Base-by-base conservation (phyloP, 1,284 basidiomycete genomes). In the Ustilago loliicola region DNA sequence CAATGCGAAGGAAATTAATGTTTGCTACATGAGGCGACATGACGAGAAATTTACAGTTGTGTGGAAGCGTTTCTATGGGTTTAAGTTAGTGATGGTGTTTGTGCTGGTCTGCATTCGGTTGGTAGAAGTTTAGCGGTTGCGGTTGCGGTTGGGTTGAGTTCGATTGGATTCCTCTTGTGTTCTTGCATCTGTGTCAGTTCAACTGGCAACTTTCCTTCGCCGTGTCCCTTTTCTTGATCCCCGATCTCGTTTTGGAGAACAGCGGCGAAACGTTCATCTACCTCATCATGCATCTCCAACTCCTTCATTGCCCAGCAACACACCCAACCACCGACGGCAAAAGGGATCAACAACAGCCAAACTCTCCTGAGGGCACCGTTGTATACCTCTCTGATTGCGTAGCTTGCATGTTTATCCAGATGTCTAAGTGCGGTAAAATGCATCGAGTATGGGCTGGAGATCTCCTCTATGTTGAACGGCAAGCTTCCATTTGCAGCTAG, bases 231-330 rank as follows among this genome's bases (percentile, higher is more conserved):
- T 34, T 68, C 65, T 5, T 57, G 21, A 11, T 19, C 19, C 3
- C 42, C 36, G 8, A 21, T 42, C 23, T 29, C 9, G 1, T 56
- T 45, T 3, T 57, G 30, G 10, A 61, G 60, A 38, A 52, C 66
- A 23, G 62, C 65, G 1, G 68, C 69, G 27, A 66, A 76, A 11
- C 64, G 25, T 29, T 76, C 61, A 27, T 76, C 73, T 10, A 68
- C 59, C 34, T 76, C 67, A 21, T 76, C 73, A 42, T 76, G 73
- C 68, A 76, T 69, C 36, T 76, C 65, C 29, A 72, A 32, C 50
- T 71, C 68, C 45, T 52, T 64, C 58, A 76, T 67, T 32, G 48
- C 15, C 21, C 64, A 68, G 50, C 73, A 76, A 27, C 52, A 1
- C 0, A 30, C 38, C 63, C 66, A 70, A 1, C 73, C 73, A 0